Conservation (phyloP, 768 basidiomycete species). For the Mycena crocata region DNA sequence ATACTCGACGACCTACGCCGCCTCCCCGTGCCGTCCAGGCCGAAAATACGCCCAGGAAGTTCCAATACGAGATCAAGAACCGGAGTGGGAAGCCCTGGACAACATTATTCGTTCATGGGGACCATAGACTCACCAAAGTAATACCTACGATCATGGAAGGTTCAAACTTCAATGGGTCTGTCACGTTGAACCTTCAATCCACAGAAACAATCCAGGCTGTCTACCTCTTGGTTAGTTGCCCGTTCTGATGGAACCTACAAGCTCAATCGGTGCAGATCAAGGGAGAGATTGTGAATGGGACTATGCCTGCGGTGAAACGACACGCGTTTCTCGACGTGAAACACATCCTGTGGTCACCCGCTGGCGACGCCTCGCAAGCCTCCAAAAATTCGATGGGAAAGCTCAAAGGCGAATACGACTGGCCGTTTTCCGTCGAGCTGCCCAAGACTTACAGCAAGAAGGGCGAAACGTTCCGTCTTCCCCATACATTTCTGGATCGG, state of each 20-base stretch:
- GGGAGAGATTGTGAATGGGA: conserved; percentile 16
- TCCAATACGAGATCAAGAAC: conserved; percentile 23
- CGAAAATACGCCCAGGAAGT: conserved; percentile 11
- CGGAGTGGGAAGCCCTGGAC: conserved; percentile 26
- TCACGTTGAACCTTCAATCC: conserved; percentile 14
- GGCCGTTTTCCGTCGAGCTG: conserved; percentile 22
- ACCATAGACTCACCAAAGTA: conserved; percentile 20
- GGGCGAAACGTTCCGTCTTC: conserved; percentile 20
- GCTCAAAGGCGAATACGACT: conserved; percentile 29
- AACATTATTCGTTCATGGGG: conserved; percentile 20
- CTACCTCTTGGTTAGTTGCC: conserved; percentile 20
- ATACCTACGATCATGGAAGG: conserved; percentile 25
- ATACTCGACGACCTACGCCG: conserved; percentile 24
- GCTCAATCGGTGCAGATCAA: conserved; percentile 17
- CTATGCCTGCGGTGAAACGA: background rate
- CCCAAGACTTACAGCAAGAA: conserved; percentile 11
- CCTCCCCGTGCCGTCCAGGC: background rate
- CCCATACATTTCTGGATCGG: conserved; percentile 27
- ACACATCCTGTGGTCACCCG: conserved; percentile 21
- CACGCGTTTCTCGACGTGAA: conserved; percentile 19
- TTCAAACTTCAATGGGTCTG: conserved; percentile 13
- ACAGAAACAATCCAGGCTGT: conserved; percentile 28
- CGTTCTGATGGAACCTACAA: background rate
- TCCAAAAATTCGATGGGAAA: conserved; percentile 14
- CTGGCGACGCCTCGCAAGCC: conserved; percentile 24